Evolutionary conservation across 164 flowering plant species (phyloP).

Genomic region (Kingdonia uniflora): DNA sequence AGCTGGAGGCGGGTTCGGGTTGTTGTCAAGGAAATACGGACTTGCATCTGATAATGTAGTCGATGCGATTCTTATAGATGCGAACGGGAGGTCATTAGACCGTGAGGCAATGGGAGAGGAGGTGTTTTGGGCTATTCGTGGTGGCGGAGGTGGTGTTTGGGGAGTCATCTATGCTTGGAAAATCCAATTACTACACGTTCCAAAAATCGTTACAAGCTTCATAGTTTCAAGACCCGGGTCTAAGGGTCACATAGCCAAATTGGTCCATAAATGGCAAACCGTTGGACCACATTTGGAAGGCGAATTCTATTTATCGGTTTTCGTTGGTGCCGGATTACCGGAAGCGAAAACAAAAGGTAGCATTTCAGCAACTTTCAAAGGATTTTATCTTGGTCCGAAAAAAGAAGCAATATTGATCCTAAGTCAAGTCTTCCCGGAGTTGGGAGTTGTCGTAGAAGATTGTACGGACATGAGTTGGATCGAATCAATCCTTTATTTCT

Average conservation of each 20-base stretch:
- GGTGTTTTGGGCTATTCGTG: conserved; percentile 6
- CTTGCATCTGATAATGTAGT: conserved; percentile 13
- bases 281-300: not conserved
- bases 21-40: conserved; percentile 9
- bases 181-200: not conserved
- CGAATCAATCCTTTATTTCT: conserved; percentile 18
- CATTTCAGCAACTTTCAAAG: conserved; percentile 17
- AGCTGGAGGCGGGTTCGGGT: conserved; percentile 11
- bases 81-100: not conserved
- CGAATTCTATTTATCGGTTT: not conserved
- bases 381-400: conserved; percentile 18
- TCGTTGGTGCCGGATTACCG: conserved; percentile 7
- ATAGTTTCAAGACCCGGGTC: not conserved
- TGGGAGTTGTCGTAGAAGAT: conserved; percentile 9
- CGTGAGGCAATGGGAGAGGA: conserved; percentile 8
- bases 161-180: conserved; percentile 4
- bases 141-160: conserved; percentile 8
- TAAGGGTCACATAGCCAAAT: not conserved
- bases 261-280: conserved; percentile 3
- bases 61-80: not conserved
- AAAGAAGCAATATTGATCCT: not conserved
- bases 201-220: not conserved
- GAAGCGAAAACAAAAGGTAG: not conserved
- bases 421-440: conserved; percentile 15
- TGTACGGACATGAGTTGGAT: conserved; percentile 23